Conservation (phyloP, 176 grass and related monocot genomes). For the Bromus sterilis region DNA sequence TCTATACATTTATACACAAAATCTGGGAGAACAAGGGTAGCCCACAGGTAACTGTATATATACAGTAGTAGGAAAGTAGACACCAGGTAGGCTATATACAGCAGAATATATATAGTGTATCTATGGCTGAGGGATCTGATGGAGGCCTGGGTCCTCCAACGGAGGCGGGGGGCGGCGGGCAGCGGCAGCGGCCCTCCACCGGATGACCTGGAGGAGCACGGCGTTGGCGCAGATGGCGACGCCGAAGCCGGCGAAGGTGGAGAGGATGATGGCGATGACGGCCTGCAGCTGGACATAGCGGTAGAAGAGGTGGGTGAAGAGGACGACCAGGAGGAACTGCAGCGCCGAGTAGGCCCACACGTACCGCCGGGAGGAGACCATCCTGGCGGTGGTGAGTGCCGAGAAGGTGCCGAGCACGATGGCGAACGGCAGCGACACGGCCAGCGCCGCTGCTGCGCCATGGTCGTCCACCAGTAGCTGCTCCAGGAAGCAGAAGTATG, state of each 20-base stretch:
- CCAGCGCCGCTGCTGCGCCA: conserved; percentile 28
- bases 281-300: conserved; percentile 29
- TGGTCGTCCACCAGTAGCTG: conserved; percentile 53
- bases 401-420: conserved; percentile 44
- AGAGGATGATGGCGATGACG: conserved; percentile 49
- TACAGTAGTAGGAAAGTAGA: not conserved
- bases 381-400: conserved; percentile 21
- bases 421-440: conserved; percentile 35
- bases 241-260: conserved; percentile 45
- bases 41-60: not conserved
- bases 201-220: conserved; percentile 15
- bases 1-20: not conserved
- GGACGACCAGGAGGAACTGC: conserved; percentile 42
- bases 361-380: conserved; percentile 28
- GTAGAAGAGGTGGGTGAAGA: conserved; percentile 54
- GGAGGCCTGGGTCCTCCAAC: not conserved
- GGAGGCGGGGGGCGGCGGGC: not conserved
- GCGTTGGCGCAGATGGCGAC: conserved; percentile 33
- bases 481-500: conserved; percentile 78
- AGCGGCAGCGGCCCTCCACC: conserved; percentile 16
- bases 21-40: not conserved
- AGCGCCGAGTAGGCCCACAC: conserved; percentile 37
- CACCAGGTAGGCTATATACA: no score
- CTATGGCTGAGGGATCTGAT: not conserved
- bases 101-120: not conserved